Base-by-base conservation (phyloP, 495 filamentous ascomycete species). In the Podospora pseudopauciseta region DNA sequence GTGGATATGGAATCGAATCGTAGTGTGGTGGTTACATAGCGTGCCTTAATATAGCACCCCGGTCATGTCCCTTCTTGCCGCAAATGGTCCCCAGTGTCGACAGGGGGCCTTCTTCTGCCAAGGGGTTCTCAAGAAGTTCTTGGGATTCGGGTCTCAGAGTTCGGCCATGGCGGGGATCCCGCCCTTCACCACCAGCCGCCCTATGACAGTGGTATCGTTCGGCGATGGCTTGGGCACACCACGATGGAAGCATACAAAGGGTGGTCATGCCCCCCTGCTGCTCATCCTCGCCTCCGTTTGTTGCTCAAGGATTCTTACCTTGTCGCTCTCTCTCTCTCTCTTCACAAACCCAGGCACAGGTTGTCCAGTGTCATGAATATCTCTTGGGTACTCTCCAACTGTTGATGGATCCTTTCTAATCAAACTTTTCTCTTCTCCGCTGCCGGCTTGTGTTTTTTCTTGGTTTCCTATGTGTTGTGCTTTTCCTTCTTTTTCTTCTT, bases 401-500 rank as follows among this genome's bases (percentile, higher is more conserved):
- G n/a, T 18, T 26, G 23, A 19, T 26, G 55, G 55, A 58, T 58
- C 16, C 2, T n/a, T 2, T 49, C 58, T 28, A 23, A 19, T 63
- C 19, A 65, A 63, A 5, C 26, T 57, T 34, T 54, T 64, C 16
- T 16, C 55, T 53, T 60, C 49, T 61, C 5, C 53, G 13, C 39
- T 49, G 13, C 55, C 54, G n/a, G 55, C 23, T 13, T 58, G 7
- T 58, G 2, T 58, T 20, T 26, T 20, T 58, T 23, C n/a, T 58
- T 57, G 65, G 65, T 69, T 60, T 59, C 59, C 70, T 73, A 70
- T 72, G 66, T 68, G 60, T 69, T 54, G 56, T 60, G 32, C 49
- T 63, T 63, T 28, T 53, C 55, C 27, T 49, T 49, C 4, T 32
- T 32, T 7, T 32, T 49, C 39, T 11, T 49, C 39, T 11, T 49